These are phyloP conservation scores for Puccinia coronata DNA, from an alignment of 1,284 basidiomycete genomes.

Conservation along the genomic window DNA sequence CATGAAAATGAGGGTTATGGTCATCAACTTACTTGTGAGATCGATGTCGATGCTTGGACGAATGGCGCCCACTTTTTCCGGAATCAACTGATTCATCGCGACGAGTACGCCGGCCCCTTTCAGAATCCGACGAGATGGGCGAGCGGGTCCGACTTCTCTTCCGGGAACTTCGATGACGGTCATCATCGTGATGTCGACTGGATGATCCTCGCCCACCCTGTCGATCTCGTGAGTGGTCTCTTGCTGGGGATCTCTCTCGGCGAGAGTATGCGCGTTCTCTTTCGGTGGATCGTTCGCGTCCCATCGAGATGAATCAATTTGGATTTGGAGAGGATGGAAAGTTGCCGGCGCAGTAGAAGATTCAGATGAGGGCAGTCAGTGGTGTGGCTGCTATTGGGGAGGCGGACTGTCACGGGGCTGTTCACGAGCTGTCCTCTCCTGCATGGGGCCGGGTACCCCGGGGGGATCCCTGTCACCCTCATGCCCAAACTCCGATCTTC, in stretches of 20 bases:
- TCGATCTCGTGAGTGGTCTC: constrained; percentile 4
- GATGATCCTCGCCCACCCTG: not conserved
- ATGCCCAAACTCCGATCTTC: too few species aligned
- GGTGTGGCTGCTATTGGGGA: too few species aligned
- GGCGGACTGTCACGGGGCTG: not conserved
- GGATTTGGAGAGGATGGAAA: too few species aligned
- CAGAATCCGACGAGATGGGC: constrained; percentile 16
- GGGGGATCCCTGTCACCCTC: too few species aligned
- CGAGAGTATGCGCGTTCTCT: not conserved
- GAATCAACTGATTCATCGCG: constrained; percentile 30
- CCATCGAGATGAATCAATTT: not conserved
- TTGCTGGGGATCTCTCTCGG: not conserved
- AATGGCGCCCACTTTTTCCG: not conserved
- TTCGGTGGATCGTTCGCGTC: not conserved
- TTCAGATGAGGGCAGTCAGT: too few species aligned
- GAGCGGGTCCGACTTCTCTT: constrained; percentile 30
- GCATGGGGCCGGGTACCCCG: too few species aligned
- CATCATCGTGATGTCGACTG: not conserved
- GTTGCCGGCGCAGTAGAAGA: too few species aligned
- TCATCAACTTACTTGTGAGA: constrained; percentile 24
- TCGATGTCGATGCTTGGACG: constrained; percentile 24
- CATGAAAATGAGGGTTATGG: not conserved
- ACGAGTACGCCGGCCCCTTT: constrained; percentile 10
- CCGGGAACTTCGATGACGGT: not conserved
- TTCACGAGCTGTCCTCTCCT: not conserved